Percentiles rank a stretch among this genome's conserved stretches.
Conservation (phyloP, 768 basidiomycete genomes). For the Lentinula raphanica region DNA sequence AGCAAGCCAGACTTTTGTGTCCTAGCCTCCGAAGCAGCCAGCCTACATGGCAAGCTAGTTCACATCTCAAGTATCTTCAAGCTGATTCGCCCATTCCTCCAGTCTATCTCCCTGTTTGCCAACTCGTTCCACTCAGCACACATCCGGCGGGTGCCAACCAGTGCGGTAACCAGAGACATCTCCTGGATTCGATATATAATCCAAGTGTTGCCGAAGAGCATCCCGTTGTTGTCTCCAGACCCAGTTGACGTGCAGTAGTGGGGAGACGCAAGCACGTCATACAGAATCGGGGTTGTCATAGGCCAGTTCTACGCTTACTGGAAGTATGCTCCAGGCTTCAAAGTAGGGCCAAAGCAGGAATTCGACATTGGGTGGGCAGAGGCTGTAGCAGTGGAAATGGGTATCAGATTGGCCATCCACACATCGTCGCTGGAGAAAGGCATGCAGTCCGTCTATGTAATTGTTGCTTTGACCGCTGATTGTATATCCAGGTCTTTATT, state of each 20-base stretch:
- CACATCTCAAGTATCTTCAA: constrained; percentile 24
- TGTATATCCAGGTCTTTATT: no score
- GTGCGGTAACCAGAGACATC: constrained; percentile 15
- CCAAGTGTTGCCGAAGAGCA: no score
- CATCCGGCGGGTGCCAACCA: constrained; percentile 10
- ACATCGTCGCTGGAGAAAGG: neutral
- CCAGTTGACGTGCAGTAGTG: constrained; percentile 26
- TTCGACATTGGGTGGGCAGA: constrained; percentile 13
- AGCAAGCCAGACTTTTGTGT: neutral
- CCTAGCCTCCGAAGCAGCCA: constrained; percentile 14
- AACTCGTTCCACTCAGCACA: constrained; percentile 12
- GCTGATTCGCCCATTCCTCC: constrained; percentile 21
- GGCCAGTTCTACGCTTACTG: constrained; percentile 23
- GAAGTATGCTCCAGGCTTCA: constrained; percentile 19
- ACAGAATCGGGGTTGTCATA: constrained; percentile 28
- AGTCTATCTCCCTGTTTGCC: constrained; percentile 16
- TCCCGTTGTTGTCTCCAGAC: no score
- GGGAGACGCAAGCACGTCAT: constrained; percentile 31
- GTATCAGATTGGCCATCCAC: no score
- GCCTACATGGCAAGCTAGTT: constrained; percentile 26
- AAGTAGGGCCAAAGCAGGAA: constrained; percentile 19
- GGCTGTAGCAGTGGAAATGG: constrained; percentile 30
- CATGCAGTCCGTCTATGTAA: no score
- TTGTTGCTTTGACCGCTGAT: no score
- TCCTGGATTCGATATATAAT: constrained; percentile 9